Conservation (phyloP, 257 asterid species). For the Petunia secreta region DNA sequence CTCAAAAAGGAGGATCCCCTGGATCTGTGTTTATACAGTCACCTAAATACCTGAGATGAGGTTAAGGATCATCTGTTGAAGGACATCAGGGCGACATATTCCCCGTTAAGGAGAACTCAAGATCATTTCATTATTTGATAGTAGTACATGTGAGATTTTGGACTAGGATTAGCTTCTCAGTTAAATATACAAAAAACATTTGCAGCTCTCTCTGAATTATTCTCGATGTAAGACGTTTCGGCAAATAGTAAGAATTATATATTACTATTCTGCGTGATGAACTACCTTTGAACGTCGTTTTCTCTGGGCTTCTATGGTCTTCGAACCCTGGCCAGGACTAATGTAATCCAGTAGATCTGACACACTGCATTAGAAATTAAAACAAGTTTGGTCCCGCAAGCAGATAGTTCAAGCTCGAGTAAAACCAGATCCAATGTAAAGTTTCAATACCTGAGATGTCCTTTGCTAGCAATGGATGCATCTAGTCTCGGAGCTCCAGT, state of each 20-base stretch:
- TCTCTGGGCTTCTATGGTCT: constrained; percentile 67
- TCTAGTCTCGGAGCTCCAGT: constrained; percentile 96
- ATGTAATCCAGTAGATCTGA: constrained; percentile 97
- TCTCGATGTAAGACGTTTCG: constrained; percentile 16
- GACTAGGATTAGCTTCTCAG: neutral
- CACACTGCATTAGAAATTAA: constrained; percentile 67
- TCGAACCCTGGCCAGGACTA: constrained; percentile 84
- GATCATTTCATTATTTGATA: constrained; percentile 12
- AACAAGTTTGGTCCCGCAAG: constrained; percentile 37
- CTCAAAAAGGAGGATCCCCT: constrained; percentile 1
- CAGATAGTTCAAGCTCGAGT: constrained; percentile 39
- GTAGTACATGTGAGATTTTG: neutral
- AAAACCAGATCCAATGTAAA: constrained; percentile 42
- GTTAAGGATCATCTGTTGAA: constrained; percentile 16
- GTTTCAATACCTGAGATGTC: constrained; percentile 89
- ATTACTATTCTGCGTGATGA: constrained; percentile 17
- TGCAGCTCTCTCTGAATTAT: neutral
- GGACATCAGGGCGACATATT: constrained; percentile 2
- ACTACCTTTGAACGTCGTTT: constrained; percentile 88
- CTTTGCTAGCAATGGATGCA: constrained; percentile 98
- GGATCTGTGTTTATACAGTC: constrained; percentile 1
- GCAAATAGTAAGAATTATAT: constrained; percentile 2
- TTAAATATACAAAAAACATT: neutral
- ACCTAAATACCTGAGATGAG: constrained; percentile 19
- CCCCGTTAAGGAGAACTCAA: constrained; percentile 9